phyloP scores from a whole-genome alignment of 1,139 yeast genomes.

The Debaryomyces psychrophilus region DNA sequence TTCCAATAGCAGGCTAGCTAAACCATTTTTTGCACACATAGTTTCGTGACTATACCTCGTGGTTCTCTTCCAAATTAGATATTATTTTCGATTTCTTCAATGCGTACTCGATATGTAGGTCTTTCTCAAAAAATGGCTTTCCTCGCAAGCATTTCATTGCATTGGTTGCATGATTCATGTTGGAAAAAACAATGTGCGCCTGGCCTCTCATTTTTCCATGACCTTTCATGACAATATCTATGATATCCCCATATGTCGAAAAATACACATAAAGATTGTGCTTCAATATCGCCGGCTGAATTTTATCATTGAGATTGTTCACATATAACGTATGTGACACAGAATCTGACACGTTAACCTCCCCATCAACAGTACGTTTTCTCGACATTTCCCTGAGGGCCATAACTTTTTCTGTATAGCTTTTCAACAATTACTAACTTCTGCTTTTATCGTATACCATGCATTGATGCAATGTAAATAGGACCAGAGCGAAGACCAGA shows the following conservation, averaged over 20 bases:
- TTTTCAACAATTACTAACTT: neutral
- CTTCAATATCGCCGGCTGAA: slow-evolving; percentile 49
- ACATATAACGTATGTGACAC: slow-evolving; percentile 59
- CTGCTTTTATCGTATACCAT: neutral
- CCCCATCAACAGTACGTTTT: slow-evolving; percentile 10
- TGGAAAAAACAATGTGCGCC: slow-evolving; percentile 67
- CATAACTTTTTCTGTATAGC: neutral
- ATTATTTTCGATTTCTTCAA: slow-evolving; percentile 35
- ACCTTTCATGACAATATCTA: slow-evolving; percentile 54
- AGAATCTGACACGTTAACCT: neutral
- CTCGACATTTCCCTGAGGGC: slow-evolving; percentile 7
- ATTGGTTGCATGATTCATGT: slow-evolving; percentile 50
- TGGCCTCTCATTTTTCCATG: slow-evolving; percentile 66
- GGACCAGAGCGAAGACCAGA: neutral
- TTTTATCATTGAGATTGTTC: slow-evolving; percentile 66
- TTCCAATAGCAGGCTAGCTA: neutral
- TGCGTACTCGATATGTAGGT: slow-evolving; percentile 53
- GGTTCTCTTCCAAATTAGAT: slow-evolving; percentile 12
- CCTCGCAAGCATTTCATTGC: slow-evolving; percentile 58
- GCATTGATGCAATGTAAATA: neutral
- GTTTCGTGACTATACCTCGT: neutral
- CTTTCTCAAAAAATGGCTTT: slow-evolving; percentile 58
- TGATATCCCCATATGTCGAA: slow-evolving; percentile 68
- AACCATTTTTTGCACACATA: neutral
- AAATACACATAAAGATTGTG: slow-evolving; percentile 63